These are phyloP conservation scores for Tilletia indica DNA, from an alignment of 1,284 basidiomycete genomes.

Conservation along the genomic window DNA sequence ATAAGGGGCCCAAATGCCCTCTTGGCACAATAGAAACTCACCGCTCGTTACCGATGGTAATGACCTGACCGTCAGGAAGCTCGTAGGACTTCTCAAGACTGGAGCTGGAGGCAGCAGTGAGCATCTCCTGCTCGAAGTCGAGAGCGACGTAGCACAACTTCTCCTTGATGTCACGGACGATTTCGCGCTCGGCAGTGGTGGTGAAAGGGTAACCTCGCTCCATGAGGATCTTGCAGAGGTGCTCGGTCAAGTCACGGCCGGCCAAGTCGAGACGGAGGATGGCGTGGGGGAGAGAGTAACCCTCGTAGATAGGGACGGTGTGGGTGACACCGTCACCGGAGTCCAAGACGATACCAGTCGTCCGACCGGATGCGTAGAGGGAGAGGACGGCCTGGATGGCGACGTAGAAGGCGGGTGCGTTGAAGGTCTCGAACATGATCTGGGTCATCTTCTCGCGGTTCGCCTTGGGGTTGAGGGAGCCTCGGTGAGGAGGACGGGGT, in stretches of 20 bases:
- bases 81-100: conserved; percentile 93
- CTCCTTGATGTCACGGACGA: conserved; percentile 97
- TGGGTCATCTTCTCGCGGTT: conserved; percentile 96
- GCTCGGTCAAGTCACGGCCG: conserved; percentile 87
- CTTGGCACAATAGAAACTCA: conserved; percentile 43
- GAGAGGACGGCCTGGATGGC: conserved; percentile 89
- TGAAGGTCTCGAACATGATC: conserved; percentile 98
- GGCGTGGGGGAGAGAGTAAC: conserved; percentile 90
- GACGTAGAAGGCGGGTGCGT: conserved; percentile 88
- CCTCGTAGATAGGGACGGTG: conserved; percentile 91
- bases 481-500: conserved; percentile 89
- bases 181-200: conserved; percentile 87
- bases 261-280: conserved; percentile 92
- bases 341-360: conserved; percentile 88
- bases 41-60: conserved; percentile 94
- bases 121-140: conserved; percentile 94
- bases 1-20: too few relatives aligned
- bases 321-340: conserved; percentile 92
- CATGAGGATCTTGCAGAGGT: conserved; percentile 85
- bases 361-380: conserved; percentile 86
- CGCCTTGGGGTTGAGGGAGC: conserved; percentile 89
- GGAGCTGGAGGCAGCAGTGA: conserved; percentile 86
- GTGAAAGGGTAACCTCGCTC: conserved; percentile 95
- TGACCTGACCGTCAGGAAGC: conserved; percentile 92
- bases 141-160: conserved; percentile 96